Conservation (phyloP, 371 early-diverging fungal genomes). For the Rhizomucor miehei region DNA sequence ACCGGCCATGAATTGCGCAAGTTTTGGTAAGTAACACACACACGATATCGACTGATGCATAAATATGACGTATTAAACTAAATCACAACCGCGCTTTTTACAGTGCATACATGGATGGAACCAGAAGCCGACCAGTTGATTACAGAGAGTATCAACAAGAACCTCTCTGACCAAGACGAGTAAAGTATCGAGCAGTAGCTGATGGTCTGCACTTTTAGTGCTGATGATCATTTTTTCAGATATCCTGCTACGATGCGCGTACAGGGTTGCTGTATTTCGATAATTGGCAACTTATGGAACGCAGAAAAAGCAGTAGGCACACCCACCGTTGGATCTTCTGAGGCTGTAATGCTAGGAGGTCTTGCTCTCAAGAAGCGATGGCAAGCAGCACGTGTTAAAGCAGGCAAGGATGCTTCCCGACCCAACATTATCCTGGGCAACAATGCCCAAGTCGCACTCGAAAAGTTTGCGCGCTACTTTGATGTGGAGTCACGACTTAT, state of each 20-base stretch:
- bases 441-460: conserved; percentile 60
- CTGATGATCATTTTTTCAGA: too few species aligned
- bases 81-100: background rate
- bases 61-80: background rate
- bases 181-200: background rate
- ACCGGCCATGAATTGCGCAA: conserved; percentile 62
- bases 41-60: background rate
- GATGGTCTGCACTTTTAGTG: background rate
- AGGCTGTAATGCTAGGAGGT: conserved; percentile 65
- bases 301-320: conserved; percentile 48
- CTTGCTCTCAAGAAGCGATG: conserved; percentile 69
- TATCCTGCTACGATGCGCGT: conserved; percentile 52
- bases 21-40: conserved; percentile 25
- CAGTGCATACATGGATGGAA: conserved; percentile 65
- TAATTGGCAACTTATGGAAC: conserved; percentile 59
- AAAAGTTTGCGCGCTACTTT: conserved; percentile 65
- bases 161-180: conserved; percentile 62
- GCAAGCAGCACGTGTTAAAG: conserved; percentile 42
- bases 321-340: conserved; percentile 61
- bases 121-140: conserved; percentile 68
- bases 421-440: conserved; percentile 69
- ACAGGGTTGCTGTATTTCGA: conserved; percentile 59
- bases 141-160: conserved; percentile 58
- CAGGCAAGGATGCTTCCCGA: conserved; percentile 49
- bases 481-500: conserved; percentile 69